Base-by-base conservation (phyloP, 2,329 filamentous ascomycete genomes). In the Colletotrichum agaves region DNA sequence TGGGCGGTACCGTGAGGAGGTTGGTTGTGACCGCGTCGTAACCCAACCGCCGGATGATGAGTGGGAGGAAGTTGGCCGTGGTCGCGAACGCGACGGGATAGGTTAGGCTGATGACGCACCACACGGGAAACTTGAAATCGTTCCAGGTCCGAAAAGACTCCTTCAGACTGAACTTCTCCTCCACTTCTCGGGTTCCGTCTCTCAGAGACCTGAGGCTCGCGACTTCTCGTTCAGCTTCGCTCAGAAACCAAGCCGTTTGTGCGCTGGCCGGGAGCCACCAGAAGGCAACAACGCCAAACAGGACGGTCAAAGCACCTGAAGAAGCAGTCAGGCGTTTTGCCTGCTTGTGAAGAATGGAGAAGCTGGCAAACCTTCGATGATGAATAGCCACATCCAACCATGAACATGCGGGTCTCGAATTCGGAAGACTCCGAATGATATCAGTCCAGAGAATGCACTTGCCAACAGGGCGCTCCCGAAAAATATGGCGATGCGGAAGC, bases 241-340 rank as follows among this genome's bases (percentile, higher is more conserved):
- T 80, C 12, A 88, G 74, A 67, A 77, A 79, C 10, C 76, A 76
- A 3, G 84, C 77, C 39, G 86, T 82, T 72, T 84, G 85, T 1
- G 78, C 86, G 72, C 69, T 86, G 2, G 61, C 53, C 0, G 61
- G 61, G 3, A 64, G 13, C 61, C 61, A 64, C 61, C 61, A 64
- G 19, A 64, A 60, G 7, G 55, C 46, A 5, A 50, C 8, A 6
- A 60, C 11, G 1, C 61, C 61, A 15, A 60, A 59, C 3, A 64
- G 12, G 2, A 64, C 46, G 1, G 61, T 64, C 23, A 64, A 21
- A 44, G 53, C 61, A 2, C 61, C 44, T 63, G 4, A 3, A 3
- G 0, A 2, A 3, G 1, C 12, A 1, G n/a, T 53, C 2, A 39
- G 31, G 5, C 5, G 11, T 11, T 2, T 27, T 10, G 5, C 37